A percentile compares a stretch with the other conserved stretches of the same genome.
These are phyloP conservation scores for Coniella lustricola DNA, from an alignment of 2,329 filamentous ascomycete genomes.

Conservation along the genomic window DNA sequence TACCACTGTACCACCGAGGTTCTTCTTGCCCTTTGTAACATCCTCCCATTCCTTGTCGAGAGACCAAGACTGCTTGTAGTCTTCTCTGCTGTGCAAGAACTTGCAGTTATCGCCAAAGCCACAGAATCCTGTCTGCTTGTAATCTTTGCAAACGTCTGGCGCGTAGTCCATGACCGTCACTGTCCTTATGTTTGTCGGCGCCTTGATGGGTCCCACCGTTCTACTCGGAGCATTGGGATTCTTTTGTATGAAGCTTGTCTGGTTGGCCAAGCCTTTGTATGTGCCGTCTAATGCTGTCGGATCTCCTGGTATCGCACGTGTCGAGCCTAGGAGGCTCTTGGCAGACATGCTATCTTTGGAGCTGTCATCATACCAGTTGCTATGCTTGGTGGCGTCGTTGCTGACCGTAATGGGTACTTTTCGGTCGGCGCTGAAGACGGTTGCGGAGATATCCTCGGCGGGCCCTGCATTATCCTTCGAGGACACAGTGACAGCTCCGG, in stretches of 20 bases:
- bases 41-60: slow-evolving; percentile 92
- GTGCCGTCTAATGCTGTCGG: slow-evolving; percentile 49
- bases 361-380: slow-evolving; percentile 84
- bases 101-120: slow-evolving; percentile 70
- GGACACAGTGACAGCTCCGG: slow-evolving; percentile 58
- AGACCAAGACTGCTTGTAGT: slow-evolving; percentile 90
- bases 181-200: slow-evolving; percentile 80
- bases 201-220: slow-evolving; percentile 79
- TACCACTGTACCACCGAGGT: slow-evolving; percentile 52
- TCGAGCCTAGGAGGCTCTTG: slow-evolving; percentile 53
- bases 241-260: slow-evolving; percentile 69
- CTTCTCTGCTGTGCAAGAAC: slow-evolving; percentile 67
- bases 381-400: slow-evolving; percentile 85
- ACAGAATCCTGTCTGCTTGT: slow-evolving; percentile 51
- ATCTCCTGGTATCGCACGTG: slow-evolving; percentile 32
- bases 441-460: slow-evolving; percentile 22
- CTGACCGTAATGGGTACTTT: slow-evolving; percentile 54
- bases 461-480: slow-evolving; percentile 39
- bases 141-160: slow-evolving; percentile 89
- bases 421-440: slow-evolving; percentile 55
- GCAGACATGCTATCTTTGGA: slow-evolving; percentile 37
- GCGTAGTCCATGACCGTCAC: slow-evolving; percentile 87
- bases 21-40: slow-evolving; percentile 64
- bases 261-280: slow-evolving; percentile 70
- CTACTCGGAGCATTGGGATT: slow-evolving; percentile 66